These are phyloP conservation scores for Arthromyces matolae DNA, from an alignment of 768 basidiomycete genomes.

Conservation along the genomic window DNA sequence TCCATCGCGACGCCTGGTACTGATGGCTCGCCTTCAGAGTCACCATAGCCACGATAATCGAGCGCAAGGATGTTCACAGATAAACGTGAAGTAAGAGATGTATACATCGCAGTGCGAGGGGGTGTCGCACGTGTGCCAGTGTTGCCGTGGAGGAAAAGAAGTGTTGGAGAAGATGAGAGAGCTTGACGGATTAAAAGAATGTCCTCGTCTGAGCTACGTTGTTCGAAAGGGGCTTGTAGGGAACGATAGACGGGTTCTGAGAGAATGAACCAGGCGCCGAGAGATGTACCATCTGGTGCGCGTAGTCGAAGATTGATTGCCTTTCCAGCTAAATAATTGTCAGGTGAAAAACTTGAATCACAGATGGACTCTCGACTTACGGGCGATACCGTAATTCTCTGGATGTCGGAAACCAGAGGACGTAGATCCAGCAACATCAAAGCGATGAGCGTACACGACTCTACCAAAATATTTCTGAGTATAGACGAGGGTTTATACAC, in stretches of 20 bases:
- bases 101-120: constrained; percentile 51
- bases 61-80: constrained; percentile 59
- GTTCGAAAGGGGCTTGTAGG: constrained; percentile 31
- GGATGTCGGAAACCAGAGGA: constrained; percentile 32
- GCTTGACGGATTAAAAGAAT: constrained; percentile 25
- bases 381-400: constrained; percentile 39
- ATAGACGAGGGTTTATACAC: not conserved
- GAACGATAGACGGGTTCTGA: constrained; percentile 46
- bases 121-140: constrained; percentile 57
- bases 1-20: constrained; percentile 57
- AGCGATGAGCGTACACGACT: constrained; percentile 36
- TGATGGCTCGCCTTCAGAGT: constrained; percentile 61
- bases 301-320: constrained; percentile 53
- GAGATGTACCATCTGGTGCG: constrained; percentile 58
- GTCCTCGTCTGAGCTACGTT: constrained; percentile 13
- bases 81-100: constrained; percentile 45
- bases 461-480: constrained; percentile 15
- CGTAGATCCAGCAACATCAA: constrained; percentile 31
- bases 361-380: constrained; percentile 23
- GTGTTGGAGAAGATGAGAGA: constrained; percentile 42
- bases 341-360: not conserved
- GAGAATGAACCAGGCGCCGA: constrained; percentile 69
- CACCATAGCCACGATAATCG: constrained; percentile 77
- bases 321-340: constrained; percentile 47
- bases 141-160: constrained; percentile 74